Conservation (phyloP, 768 basidiomycete species). For the Glaciozyma martinii region DNA sequence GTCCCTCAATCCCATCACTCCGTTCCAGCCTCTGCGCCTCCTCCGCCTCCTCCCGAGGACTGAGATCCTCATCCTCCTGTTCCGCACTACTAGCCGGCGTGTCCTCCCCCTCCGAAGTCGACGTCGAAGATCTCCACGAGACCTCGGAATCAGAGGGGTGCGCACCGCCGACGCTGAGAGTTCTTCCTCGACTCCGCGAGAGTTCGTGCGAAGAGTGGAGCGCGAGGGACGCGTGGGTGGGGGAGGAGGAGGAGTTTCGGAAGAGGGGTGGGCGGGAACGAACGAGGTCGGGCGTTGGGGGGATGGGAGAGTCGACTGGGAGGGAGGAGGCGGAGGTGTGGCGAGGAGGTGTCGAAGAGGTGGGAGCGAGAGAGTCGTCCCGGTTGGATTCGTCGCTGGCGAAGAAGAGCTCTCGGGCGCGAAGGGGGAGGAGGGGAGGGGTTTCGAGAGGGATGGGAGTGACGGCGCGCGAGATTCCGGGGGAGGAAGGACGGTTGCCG, state of each 20-base stretch:
- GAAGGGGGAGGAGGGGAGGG: not conserved
- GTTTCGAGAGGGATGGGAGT: not conserved
- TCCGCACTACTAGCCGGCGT: not conserved
- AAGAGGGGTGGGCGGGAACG: not conserved
- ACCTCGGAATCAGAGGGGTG: not conserved
- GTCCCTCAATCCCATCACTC: not conserved
- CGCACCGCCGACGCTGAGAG: too few relatives aligned
- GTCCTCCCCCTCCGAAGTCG: constrained; percentile 8
- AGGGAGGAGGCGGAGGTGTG: not conserved
- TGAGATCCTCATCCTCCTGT: not conserved
- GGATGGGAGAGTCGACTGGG: not conserved
- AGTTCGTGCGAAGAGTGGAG: not conserved
- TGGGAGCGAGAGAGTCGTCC: not conserved
- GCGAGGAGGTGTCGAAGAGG: too few relatives aligned
- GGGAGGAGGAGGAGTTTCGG: not conserved
- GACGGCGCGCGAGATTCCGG: not conserved
- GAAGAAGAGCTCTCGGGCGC: not conserved
- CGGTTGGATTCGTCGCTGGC: not conserved
- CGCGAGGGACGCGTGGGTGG: not conserved
- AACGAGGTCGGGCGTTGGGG: not conserved
- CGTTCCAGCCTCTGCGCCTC: not conserved
- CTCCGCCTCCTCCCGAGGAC: not conserved
- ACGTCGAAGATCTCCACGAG: constrained; percentile 6
- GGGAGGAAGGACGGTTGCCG: not conserved
- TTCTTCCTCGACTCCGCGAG: not conserved